Evolutionary conservation across 164 flowering plant species (phyloP).

Genomic region (Annona cherimola): DNA sequence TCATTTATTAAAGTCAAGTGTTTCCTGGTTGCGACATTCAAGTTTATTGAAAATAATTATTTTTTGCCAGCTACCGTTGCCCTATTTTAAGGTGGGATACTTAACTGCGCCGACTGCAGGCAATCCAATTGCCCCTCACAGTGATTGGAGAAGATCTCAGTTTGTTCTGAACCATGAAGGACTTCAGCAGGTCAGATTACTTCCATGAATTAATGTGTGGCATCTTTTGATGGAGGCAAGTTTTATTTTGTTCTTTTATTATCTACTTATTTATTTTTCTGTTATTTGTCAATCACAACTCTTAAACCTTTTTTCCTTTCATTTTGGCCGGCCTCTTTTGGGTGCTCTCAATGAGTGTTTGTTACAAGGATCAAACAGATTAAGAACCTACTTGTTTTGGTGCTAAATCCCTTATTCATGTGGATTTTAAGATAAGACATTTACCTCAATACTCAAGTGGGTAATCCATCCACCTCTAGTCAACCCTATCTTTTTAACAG

Average conservation of each 20-base stretch:
- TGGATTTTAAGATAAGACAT: too few species aligned
- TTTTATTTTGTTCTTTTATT: background rate
- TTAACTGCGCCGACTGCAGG: slow-evolving; percentile 86
- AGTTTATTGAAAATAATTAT: slow-evolving; percentile 7
- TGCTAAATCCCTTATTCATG: too few species aligned
- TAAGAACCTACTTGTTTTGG: too few species aligned
- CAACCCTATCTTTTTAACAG: too few species aligned
- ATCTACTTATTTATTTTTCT: background rate
- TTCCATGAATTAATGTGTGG: background rate
- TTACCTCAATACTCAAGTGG: too few species aligned
- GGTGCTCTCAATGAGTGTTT: too few species aligned
- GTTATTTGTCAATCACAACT: too few species aligned
- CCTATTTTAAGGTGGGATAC: slow-evolving; percentile 82
- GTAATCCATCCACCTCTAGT: too few species aligned
- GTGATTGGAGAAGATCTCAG: slow-evolving; percentile 81
- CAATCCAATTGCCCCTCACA: slow-evolving; percentile 67
- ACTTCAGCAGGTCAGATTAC: slow-evolving; percentile 65
- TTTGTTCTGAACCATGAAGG: slow-evolving; percentile 89
- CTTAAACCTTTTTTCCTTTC: too few species aligned
- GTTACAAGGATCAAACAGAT: too few species aligned
- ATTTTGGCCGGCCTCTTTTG: too few species aligned
- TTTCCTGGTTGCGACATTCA: background rate
- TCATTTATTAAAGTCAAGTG: background rate
- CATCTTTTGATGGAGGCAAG: background rate
- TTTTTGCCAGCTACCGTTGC: slow-evolving; percentile 50